Base-by-base conservation (phyloP, 106 monocot genomes). In the Vanilla planifolia region DNA sequence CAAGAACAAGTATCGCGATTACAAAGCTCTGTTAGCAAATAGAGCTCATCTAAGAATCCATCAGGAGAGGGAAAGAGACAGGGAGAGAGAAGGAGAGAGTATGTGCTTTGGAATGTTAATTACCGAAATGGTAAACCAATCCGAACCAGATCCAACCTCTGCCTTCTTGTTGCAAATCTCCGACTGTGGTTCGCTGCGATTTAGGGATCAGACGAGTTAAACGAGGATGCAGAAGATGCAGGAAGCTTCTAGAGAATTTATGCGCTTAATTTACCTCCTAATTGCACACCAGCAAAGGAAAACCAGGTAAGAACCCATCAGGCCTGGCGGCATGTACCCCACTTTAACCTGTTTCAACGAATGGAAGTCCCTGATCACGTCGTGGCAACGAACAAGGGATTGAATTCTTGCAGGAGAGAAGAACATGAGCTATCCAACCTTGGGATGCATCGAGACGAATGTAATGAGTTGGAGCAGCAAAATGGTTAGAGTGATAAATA, bases 401-500 rank as follows among this genome's bases (percentile, higher is more conserved):
- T n/a, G n/a, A n/a, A n/a, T n/a, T n/a, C n/a, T n/a, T n/a, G n/a
- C n/a, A n/a, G n/a, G n/a, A n/a, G n/a, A n/a, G n/a, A n/a, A n/a
- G n/a, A n/a, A n/a, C n/a, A n/a, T n/a, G n/a, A 16, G 11, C 52
- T 16, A 1, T 32, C 28, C 55, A 17, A 87, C 95, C 75, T 78
- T 90, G 7, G 86, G 53, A 66, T 80, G 77, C 2, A 65, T 39
- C 1, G 90, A 90, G 50, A 90, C 69, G 25, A 79, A 61, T n/a
- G 80, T 90, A 52, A 80, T 96, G 47, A 87, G 48, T 67, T 79
- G 83, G 8, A 96, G 51, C 42, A 96, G 84, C 8, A 37, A 73
- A 13, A 90, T 63, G 5, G 90, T 96, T 28, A 83, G 43, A 35
- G 84, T 86, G 67, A 96, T 84, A 55, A 96, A 95, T 53, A 95